Evolutionary conservation across 2,329 filamentous ascomycete species (phyloP), one percentile per base, ranked within the genome.

Genomic region (Cladosporium sp.): DNA sequence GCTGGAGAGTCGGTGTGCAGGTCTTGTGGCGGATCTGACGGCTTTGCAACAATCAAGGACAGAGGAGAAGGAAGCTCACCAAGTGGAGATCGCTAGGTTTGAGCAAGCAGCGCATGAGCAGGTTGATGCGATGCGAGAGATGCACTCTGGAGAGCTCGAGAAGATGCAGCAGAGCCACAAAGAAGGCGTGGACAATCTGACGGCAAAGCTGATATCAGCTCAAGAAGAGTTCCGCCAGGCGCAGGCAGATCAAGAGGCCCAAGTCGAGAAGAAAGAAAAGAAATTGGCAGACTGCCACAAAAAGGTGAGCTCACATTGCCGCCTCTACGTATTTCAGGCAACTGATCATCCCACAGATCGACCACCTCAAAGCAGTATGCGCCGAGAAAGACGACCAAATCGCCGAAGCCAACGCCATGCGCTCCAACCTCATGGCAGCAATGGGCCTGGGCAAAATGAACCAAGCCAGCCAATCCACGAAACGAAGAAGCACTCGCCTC

Each of bases 401-500:
- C 49, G 55, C 63, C 8, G 63, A 71, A 57, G 67, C 68, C 6
- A 63, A 69, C 50, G 63, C 65, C 5, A 65, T 71, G 60, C 63
- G 66, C 17, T 57, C 55, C 17, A 66, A 66, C 38, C 57, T 72
- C 22, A 65, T 70, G 60, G 61, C 61, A 8, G 65, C 68, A 4
- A 68, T 69, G 67, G 66, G 65, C 3, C 42, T 68, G 17, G 54
- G 43, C 15, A 56, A 53, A 20, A 52, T 30, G 17, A 34, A 37
- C 30, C 48, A 51, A 30, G 48, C 40, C 17, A 51, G 40, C 18
- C 40, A 51, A 20, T 51, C 41, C 8, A 24, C 45, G 3, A 48
- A 41, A 8, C 32, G 48, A 19, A 19, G 40, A 32, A 40, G 40
- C 24, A 51, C 48, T 2, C 32, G 40, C 12, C 39, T 32, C 15